Evolutionary conservation across 179 eudicot species (phyloP).

Genomic region (Actinidia arguta): DNA sequence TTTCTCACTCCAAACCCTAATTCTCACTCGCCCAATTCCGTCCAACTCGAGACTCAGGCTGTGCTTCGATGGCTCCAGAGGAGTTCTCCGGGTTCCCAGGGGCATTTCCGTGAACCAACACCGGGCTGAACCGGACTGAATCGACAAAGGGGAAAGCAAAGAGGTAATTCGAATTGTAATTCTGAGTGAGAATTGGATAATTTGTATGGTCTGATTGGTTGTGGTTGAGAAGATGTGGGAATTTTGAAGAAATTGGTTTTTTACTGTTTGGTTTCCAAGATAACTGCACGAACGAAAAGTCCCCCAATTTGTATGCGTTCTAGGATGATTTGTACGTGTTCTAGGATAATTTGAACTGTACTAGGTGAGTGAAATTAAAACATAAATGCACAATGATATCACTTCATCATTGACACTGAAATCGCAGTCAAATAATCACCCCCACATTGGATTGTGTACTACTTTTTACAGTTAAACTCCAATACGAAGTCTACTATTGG

Average conservation of each 20-base stretch:
- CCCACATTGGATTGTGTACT: no score
- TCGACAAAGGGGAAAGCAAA: conserved; percentile 19
- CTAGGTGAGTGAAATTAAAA: no score
- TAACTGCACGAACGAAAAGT: background rate
- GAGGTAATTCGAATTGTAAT: conserved; percentile 21
- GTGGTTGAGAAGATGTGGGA: background rate
- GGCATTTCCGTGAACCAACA: conserved; percentile 5
- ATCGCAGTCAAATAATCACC: no score
- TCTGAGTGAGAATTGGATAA: background rate
- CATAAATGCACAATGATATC: no score
- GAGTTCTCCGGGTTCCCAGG: background rate
- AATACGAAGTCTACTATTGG: no score
- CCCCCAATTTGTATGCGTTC: no score
- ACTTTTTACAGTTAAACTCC: no score
- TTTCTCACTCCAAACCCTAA: conserved; percentile 18
- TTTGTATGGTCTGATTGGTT: background rate
- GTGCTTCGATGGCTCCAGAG: background rate
- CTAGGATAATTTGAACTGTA: no score
- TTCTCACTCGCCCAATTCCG: background rate
- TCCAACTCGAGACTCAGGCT: conserved; percentile 6
- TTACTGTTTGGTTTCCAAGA: background rate
- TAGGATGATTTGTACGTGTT: no score
- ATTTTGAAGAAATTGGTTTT: conserved; percentile 1
- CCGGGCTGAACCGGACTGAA: conserved; percentile 32
- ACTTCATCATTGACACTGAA: no score